Base-by-base conservation (phyloP, 2,329 filamentous ascomycete genomes). In the Pyricularia pennisetigena region DNA sequence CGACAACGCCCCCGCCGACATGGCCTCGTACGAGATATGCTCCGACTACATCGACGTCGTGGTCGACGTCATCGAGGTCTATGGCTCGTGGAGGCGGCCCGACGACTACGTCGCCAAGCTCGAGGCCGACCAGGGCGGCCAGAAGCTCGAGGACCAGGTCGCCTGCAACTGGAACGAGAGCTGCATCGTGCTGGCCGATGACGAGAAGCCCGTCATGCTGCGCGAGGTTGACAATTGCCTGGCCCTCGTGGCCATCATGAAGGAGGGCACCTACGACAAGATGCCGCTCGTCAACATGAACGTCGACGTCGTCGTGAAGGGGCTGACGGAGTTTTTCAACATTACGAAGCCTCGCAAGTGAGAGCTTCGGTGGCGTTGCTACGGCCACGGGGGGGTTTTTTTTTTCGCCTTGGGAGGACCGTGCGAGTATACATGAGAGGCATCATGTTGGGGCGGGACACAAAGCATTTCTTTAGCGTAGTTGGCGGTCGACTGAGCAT, bases 31-130 rank as follows among this genome's bases (percentile, higher is more conserved):
- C 78, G 95, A 98, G 80, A 97, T 98, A 75, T 99, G 95, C 81
- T 97, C 93, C 66, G 95, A 99, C 77, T 98, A 97, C 77, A 97
- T 99, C 73, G 95, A 99, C 77, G 93, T 98, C 70, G 97, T 99
- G 70, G 94, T 98, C 69, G 95, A 99, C 77, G 91, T 98, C 68
- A 95, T 93, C 30, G 94, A 98, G 76, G 90, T 99, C 57, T 99
- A 97, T 76, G 94, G 94, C 68, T 85, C 83, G 64, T 98, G 88
- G 85, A 80, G 82, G 66, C 83, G 87, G 8, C 83, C 83, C 30
- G 80, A 83, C 28, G 80, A 83, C 24, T 86, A 86, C 70, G 82
- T 83, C 29, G 82, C 83, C 66, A 77, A 78, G 26, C 81, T 90
- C 6, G 87, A 90, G 75, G 85, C 82, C 1, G 81, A 86, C 0